A percentile compares a stretch with the other conserved stretches of the same genome.
Evolutionary conservation across 139 green algal genomes (phyloP).

Genomic region (Coelastrella sp.): DNA sequence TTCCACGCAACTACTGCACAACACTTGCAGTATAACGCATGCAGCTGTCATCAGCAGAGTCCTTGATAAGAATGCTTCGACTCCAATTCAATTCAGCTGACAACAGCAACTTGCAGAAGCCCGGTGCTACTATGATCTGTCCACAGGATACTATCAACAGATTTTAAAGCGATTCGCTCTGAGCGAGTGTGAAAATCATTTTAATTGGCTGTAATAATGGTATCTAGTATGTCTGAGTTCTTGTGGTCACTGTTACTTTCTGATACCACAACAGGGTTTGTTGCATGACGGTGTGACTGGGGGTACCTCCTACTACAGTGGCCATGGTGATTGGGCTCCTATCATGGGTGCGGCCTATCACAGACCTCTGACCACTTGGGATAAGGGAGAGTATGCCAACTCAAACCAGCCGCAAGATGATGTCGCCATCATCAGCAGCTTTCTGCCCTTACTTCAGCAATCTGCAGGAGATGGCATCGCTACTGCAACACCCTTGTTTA

Average conservation of each 20-base stretch:
- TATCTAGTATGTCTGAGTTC: neutral
- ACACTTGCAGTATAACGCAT: too few relatives aligned
- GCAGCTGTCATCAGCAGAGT: too few relatives aligned
- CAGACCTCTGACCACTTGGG: neutral
- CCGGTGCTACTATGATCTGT: too few relatives aligned
- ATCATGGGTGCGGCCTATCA: conserved; percentile 8
- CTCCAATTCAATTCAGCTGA: too few relatives aligned
- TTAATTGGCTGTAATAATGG: neutral
- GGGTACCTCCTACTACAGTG: neutral
- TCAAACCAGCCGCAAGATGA: conserved; percentile 39
- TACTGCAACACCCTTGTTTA: neutral
- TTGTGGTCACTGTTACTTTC: neutral
- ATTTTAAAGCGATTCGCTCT: too few relatives aligned
- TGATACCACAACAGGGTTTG: neutral
- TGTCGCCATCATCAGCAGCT: neutral
- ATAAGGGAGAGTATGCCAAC: conserved; percentile 32
- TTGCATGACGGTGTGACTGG: conserved; percentile 3
- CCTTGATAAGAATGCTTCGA: too few relatives aligned
- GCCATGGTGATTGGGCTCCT: conserved; percentile 35
- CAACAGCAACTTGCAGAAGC: too few relatives aligned
- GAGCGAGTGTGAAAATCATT: too few relatives aligned
- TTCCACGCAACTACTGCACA: neutral
- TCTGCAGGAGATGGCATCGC: neutral
- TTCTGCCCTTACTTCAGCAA: neutral
- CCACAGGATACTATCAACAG: too few relatives aligned